Evolutionary conservation across 805 yeast species (phyloP).

Genomic region (Teunomyces cretensis): DNA sequence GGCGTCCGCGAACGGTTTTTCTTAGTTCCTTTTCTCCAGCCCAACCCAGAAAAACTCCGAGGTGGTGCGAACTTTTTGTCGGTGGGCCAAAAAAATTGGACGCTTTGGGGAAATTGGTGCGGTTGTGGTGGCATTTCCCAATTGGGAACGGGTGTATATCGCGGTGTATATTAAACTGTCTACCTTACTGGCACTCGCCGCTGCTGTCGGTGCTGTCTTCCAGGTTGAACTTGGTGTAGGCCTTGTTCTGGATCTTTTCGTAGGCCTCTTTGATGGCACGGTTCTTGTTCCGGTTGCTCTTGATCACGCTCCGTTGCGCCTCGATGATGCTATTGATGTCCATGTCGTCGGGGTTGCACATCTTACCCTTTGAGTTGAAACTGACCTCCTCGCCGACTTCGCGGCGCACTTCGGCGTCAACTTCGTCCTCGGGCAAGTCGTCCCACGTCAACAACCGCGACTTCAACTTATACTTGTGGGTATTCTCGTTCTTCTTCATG

Average conservation of each 20-base stretch:
- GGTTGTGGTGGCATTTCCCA: not conserved
- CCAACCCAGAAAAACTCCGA: not conserved
- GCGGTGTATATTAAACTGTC: not conserved
- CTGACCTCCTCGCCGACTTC: slow-evolving; percentile 38
- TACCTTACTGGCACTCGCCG: not conserved
- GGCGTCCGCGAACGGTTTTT: too few relatives aligned
- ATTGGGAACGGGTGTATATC: too few relatives aligned
- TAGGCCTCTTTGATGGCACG: slow-evolving; percentile 41
- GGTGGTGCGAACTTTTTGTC: not conserved
- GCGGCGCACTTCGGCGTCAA: slow-evolving; percentile 34
- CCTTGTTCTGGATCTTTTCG: slow-evolving; percentile 10
- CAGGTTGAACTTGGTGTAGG: not conserved
- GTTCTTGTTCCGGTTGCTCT: slow-evolving; percentile 43
- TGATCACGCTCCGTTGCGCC: slow-evolving; percentile 39
- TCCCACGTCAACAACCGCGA: slow-evolving; percentile 75
- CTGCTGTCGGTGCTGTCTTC: not conserved
- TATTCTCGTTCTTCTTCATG: slow-evolving; percentile 60
- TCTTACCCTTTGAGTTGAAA: slow-evolving; percentile 35
- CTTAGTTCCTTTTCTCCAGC: slow-evolving; percentile 1
- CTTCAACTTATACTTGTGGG: slow-evolving; percentile 53
- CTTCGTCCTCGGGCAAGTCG: slow-evolving; percentile 46
- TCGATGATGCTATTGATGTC: slow-evolving; percentile 36
- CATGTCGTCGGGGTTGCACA: slow-evolving; percentile 34
- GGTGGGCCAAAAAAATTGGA: too few relatives aligned
- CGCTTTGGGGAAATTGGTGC: too few relatives aligned